Evolutionary conservation across 1,284 basidiomycete species (phyloP).

Genomic region (Puccinia coronata): DNA sequence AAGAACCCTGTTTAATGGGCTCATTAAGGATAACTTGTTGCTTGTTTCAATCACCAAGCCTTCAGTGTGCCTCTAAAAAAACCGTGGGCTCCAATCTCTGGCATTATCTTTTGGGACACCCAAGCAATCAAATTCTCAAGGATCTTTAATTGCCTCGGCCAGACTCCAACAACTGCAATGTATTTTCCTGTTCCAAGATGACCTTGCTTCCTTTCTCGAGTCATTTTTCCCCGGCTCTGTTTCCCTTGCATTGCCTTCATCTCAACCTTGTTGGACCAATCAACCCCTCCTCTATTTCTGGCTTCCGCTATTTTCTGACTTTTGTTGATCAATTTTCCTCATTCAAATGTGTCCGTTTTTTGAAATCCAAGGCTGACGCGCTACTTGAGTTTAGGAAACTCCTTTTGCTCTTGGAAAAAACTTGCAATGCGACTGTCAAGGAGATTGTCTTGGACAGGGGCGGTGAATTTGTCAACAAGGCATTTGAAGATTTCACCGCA

Average conservation of each 20-base stretch:
- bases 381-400: background rate
- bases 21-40: too few relatives aligned
- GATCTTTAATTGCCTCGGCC: background rate
- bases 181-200: background rate
- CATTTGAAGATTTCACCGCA: background rate
- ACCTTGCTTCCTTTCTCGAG: background rate
- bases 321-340: background rate
- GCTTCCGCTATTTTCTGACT: constrained; percentile 11
- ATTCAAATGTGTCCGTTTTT: background rate
- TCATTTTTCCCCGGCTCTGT: too few relatives aligned
- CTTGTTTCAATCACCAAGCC: too few relatives aligned
- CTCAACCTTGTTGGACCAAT: constrained; percentile 9
- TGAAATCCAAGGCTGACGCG: background rate
- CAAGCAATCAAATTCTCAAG: background rate
- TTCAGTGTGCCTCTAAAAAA: too few relatives aligned
- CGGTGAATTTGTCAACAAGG: constrained; percentile 54
- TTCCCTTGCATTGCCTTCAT: background rate
- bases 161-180: background rate
- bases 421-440: background rate
- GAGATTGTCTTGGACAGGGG: constrained; percentile 18
- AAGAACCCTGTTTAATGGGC: too few relatives aligned
- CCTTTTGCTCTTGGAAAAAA: background rate
- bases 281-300: background rate
- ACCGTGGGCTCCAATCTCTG: too few relatives aligned
- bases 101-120: background rate